Conservation (phyloP, 176 grass and related monocot species). For the Thinopyrum elongatum region DNA sequence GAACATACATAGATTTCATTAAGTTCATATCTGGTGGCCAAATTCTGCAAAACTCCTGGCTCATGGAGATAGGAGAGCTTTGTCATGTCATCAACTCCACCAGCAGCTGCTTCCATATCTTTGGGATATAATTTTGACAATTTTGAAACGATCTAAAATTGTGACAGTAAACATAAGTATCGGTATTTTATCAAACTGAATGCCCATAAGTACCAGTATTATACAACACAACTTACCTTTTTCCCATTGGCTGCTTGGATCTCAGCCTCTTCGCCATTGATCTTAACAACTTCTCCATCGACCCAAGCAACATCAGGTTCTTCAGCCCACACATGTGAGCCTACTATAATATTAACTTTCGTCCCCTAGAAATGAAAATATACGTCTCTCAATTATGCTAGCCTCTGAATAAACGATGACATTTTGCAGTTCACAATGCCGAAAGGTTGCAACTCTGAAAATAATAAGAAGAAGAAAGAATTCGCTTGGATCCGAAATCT, state of each 20-base stretch:
- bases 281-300: conserved; percentile 90
- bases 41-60: conserved; percentile 92
- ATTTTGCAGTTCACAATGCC: not conserved
- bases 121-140: conserved; percentile 94
- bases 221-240: conserved; percentile 45
- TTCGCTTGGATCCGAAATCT: not conserved
- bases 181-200: not conserved
- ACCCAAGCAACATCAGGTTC: conserved; percentile 62
- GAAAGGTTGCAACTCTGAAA: not conserved
- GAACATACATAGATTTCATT: conserved; percentile 97
- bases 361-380: conserved; percentile 71
- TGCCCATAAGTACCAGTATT: not conserved
- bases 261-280: conserved; percentile 76
- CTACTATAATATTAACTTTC: conserved; percentile 93
- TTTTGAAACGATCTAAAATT: conserved; percentile 60
- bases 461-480: not conserved
- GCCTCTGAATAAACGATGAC: not conserved
- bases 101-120: conserved; percentile 94
- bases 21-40: conserved; percentile 88
- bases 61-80: conserved; percentile 98
- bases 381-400: not conserved
- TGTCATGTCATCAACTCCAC: conserved; percentile 99
- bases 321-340: conserved; percentile 94
- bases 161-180: not conserved
- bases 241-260: conserved; percentile 71